A percentile compares a stretch with the other conserved stretches of the same genome.
These are phyloP conservation scores for Geotrichum australiense DNA, from an alignment of 1,139 yeast species.

Conservation along the genomic window DNA sequence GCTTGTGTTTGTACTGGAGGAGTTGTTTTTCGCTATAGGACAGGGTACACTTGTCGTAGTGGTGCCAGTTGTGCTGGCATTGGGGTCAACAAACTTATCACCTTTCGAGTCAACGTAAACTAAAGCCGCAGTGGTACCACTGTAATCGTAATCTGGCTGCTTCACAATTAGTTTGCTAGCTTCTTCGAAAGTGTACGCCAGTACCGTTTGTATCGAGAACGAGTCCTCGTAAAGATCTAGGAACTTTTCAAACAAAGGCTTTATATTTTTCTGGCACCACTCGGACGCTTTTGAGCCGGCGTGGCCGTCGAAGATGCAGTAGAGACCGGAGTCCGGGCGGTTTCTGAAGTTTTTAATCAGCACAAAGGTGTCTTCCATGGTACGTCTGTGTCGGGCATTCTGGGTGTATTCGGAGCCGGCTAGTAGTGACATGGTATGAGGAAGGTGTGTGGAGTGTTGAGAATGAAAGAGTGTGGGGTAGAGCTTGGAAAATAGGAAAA, in stretches of 20 bases:
- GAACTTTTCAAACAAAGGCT: slow-evolving; percentile 32
- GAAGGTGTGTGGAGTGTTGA: slow-evolving; percentile 6
- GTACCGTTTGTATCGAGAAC: slow-evolving; percentile 18
- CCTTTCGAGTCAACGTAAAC: slow-evolving; percentile 19
- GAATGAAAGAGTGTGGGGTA: too few relatives aligned
- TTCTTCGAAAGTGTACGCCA: slow-evolving; percentile 24
- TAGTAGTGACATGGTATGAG: too few relatives aligned
- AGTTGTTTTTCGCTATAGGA: not conserved
- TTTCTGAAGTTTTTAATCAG: slow-evolving; percentile 84
- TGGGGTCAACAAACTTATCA: not conserved
- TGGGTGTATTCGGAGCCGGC: too few relatives aligned
- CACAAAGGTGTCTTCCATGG: slow-evolving; percentile 87
- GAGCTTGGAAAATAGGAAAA: too few relatives aligned
- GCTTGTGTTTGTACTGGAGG: not conserved
- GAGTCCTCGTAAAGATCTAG: slow-evolving; percentile 3
- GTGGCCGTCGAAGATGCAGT: slow-evolving; percentile 88
- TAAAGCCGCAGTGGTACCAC: slow-evolving; percentile 25
- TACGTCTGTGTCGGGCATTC: slow-evolving; percentile 46
- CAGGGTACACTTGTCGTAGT: too few relatives aligned
- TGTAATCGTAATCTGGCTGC: slow-evolving; percentile 13
- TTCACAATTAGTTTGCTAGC: slow-evolving; percentile 18
- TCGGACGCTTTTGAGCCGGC: slow-evolving; percentile 80
- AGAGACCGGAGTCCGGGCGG: slow-evolving; percentile 77
- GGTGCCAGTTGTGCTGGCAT: not conserved
- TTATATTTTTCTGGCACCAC: slow-evolving; percentile 82